These are phyloP conservation scores for Fusarium goolgardi DNA, from an alignment of 2,329 filamentous ascomycete genomes.

Conservation along the genomic window DNA sequence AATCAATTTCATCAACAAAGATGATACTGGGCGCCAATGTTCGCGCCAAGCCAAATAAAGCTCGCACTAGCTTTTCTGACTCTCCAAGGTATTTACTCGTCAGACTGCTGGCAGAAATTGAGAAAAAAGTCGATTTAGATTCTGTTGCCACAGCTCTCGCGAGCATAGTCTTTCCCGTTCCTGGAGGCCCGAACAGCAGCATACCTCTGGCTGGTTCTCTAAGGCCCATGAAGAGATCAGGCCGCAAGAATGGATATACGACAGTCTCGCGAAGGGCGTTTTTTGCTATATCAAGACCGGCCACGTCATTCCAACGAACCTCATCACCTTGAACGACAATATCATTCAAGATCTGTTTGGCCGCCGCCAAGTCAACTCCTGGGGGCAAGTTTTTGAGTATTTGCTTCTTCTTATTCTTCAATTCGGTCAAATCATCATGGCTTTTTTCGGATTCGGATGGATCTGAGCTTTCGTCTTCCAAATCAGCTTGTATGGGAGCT, in stretches of 20 bases:
- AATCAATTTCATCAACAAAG: slow-evolving; percentile 98
- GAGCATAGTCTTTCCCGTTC: slow-evolving; percentile 99
- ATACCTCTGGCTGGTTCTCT: slow-evolving; percentile 95
- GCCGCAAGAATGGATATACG: slow-evolving; percentile 94
- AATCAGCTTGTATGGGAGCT: slow-evolving; percentile 54
- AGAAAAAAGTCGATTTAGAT: slow-evolving; percentile 94
- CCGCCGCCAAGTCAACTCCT: slow-evolving; percentile 83
- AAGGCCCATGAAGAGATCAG: slow-evolving; percentile 94
- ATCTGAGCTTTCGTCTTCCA: slow-evolving; percentile 61
- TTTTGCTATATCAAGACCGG: slow-evolving; percentile 90
- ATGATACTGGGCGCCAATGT: slow-evolving; percentile 93
- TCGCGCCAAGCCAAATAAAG: slow-evolving; percentile 90
- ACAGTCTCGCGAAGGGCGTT: slow-evolving; percentile 93
- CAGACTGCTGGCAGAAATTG: slow-evolving; percentile 92
- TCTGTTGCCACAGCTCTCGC: slow-evolving; percentile 93
- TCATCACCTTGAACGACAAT: slow-evolving; percentile 95
- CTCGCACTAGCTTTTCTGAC: slow-evolving; percentile 94
- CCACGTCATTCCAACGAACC: slow-evolving; percentile 94
- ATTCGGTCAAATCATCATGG: slow-evolving; percentile 59
- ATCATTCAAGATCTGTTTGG: slow-evolving; percentile 93
- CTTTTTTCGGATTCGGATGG: slow-evolving; percentile 56
- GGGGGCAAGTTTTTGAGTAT: slow-evolving; percentile 82
- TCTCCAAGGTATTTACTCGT: slow-evolving; percentile 97
- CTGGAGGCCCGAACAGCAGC: slow-evolving; percentile 94
- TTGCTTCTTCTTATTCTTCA: slow-evolving; percentile 70